These are phyloP conservation scores for Testicularia cyperi DNA, from an alignment of 1,284 basidiomycete species.

Conservation along the genomic window DNA sequence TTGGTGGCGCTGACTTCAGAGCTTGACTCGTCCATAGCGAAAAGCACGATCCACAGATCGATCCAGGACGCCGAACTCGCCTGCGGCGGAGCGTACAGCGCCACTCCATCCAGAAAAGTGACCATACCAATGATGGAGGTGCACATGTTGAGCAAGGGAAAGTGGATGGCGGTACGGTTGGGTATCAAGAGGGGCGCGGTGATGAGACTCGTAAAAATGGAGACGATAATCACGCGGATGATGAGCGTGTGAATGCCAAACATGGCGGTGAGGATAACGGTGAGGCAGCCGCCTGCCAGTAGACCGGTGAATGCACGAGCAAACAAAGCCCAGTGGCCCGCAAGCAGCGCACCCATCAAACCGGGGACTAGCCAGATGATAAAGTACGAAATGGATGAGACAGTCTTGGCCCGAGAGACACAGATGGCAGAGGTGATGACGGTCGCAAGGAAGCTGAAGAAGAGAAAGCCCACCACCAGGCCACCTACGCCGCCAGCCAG, in stretches of 20 bases:
- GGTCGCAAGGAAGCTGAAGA: slow-evolving; percentile 36
- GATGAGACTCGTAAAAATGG: slow-evolving; percentile 34
- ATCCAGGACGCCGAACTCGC: slow-evolving; percentile 41
- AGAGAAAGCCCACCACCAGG: slow-evolving; percentile 40
- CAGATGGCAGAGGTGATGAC: slow-evolving; percentile 37
- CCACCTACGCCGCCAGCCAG: slow-evolving; percentile 47
- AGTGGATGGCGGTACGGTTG: slow-evolving; percentile 23
- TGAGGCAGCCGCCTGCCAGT: slow-evolving; percentile 28
- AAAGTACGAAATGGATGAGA: slow-evolving; percentile 32
- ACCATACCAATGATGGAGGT: slow-evolving; percentile 47
- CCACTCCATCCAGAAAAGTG: slow-evolving; percentile 46
- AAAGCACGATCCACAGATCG: slow-evolving; percentile 48
- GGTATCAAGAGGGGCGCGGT: slow-evolving; percentile 41
- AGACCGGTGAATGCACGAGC: slow-evolving; percentile 31
- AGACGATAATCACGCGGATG: slow-evolving; percentile 40
- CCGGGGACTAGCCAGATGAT: slow-evolving; percentile 45
- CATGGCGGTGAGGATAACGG: slow-evolving; percentile 45
- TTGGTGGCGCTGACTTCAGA: slow-evolving; percentile 16
- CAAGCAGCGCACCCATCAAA: slow-evolving; percentile 35
- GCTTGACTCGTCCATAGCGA: slow-evolving; percentile 21
- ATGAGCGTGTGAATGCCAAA: slow-evolving; percentile 51
- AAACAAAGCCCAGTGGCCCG: slow-evolving; percentile 34
- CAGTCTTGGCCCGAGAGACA: slow-evolving; percentile 5
- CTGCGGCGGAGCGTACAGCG: slow-evolving; percentile 39
- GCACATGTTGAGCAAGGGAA: slow-evolving; percentile 43